phyloP scores from a whole-genome alignment of 2,329 filamentous ascomycete species.

The Hansfordia pulvinata region DNA sequence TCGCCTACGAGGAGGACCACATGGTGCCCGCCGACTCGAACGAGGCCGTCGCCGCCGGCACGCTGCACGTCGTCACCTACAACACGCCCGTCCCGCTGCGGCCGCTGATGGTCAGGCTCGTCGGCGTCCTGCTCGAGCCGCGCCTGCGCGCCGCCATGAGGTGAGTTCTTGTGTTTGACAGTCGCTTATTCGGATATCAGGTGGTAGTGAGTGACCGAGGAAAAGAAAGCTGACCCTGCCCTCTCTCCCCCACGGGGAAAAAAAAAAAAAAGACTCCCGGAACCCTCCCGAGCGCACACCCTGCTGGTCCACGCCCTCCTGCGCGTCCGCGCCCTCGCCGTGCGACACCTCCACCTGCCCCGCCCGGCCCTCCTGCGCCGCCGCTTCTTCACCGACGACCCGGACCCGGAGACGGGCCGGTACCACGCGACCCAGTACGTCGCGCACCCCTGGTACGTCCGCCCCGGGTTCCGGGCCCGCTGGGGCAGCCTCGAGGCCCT shows the following conservation, averaged over 20 bases:
- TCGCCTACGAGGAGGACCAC: slow-evolving; percentile 29
- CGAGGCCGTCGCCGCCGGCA: slow-evolving; percentile 29
- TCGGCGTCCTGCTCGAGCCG: slow-evolving; percentile 5
- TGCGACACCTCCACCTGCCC: slow-evolving; percentile 35
- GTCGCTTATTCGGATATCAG: too few species aligned
- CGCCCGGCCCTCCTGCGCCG: slow-evolving; percentile 24
- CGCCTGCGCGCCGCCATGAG: slow-evolving; percentile 6
- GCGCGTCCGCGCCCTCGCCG: slow-evolving; percentile 25
- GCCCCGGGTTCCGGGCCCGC: slow-evolving; percentile 29
- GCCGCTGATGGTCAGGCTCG: slow-evolving; percentile 2
- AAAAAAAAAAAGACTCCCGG: slow-evolving; percentile 24
- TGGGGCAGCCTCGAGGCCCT: slow-evolving; percentile 32
- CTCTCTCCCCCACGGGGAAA: too few species aligned
- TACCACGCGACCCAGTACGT: slow-evolving; percentile 26
- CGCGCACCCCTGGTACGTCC: slow-evolving; percentile 38
- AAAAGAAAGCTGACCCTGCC: too few species aligned
- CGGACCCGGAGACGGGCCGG: slow-evolving; percentile 25
- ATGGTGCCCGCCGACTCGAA: slow-evolving; percentile 32
- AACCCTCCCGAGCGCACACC: slow-evolving; percentile 18
- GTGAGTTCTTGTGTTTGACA: slow-evolving; percentile 5
- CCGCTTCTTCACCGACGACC: slow-evolving; percentile 17
- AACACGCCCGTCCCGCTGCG: slow-evolving; percentile 19
- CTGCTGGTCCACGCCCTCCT: slow-evolving; percentile 23
- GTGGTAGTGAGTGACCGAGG: too few species aligned
- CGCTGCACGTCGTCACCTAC: slow-evolving; percentile 31